A percentile compares a stretch with the other conserved stretches of the same genome.
Evolutionary conservation across 139 green algal species (phyloP).

Genomic region (Axilococcus clingmanii): DNA sequence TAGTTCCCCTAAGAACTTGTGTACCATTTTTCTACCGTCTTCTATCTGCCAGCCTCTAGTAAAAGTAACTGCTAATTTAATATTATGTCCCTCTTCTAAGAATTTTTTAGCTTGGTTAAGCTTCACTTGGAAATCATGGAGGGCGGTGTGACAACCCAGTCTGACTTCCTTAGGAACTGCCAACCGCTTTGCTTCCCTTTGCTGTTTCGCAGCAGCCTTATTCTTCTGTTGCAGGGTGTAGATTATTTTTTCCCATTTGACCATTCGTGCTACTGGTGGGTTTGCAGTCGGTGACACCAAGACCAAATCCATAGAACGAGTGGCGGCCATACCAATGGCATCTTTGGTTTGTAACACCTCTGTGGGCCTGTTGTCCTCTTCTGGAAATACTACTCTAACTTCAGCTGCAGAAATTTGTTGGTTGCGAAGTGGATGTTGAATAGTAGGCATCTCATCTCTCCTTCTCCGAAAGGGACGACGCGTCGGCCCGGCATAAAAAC

Average conservation of each 20-base stretch:
- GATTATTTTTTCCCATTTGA: conserved; percentile 19
- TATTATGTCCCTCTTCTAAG: conserved; percentile 12
- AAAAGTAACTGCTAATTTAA: conserved; percentile 22
- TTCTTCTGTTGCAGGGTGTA: conserved; percentile 18
- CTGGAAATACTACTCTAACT: conserved; percentile 18
- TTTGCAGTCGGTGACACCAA: conserved; percentile 6
- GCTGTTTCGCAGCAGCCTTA: conserved; percentile 5
- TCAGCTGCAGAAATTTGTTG: conserved; percentile 12
- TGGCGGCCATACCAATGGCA: neutral
- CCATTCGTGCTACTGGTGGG: conserved; percentile 14
- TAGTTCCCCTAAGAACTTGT: conserved; percentile 13
- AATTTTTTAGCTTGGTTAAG: conserved; percentile 10
- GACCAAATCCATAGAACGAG: conserved; percentile 9
- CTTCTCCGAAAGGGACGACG: too few species aligned
- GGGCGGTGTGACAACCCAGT: conserved; percentile 14
- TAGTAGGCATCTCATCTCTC: too few species aligned
- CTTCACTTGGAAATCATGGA: conserved; percentile 22
- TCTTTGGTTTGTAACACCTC: conserved; percentile 1
- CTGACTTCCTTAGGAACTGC: conserved; percentile 16
- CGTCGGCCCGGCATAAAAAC: too few species aligned
- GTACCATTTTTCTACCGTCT: conserved; percentile 7
- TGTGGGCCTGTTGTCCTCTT: neutral
- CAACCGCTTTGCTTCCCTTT: conserved; percentile 5
- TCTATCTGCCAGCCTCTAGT: conserved; percentile 14
- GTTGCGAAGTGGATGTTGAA: conserved; percentile 3